Base-by-base conservation (phyloP, 208 protist species). In the Angomonas deanei region DNA sequence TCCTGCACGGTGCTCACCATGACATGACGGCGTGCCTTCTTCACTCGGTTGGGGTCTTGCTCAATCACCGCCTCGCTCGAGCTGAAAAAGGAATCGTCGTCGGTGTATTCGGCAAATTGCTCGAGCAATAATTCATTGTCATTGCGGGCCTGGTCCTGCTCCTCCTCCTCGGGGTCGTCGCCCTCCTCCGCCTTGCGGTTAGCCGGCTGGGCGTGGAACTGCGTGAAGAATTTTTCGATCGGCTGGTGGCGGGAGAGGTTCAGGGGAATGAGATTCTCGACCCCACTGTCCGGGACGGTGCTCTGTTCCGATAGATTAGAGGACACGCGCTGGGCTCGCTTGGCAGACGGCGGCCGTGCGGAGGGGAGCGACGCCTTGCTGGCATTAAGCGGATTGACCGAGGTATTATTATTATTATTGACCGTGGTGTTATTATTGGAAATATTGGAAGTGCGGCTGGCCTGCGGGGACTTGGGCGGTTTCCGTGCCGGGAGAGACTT, bases 21-120 rank as follows among this genome's bases (percentile, higher is more conserved):
- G 24, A 70, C 74, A 2, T 56, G 72, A 4, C 78, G 81, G 6
- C 81, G 67, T 2, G 73, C 49, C 32, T 74, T 73, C 60, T 70
- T 72, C 57, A 89, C 50, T 21, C 84, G 78, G 47, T 76, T 67
- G 53, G 80, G 74, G 46, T 91, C 78, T 27, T 75, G 65, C 52
- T 88, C 77, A 21, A 92, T 70, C 34, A 89, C 75, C n/a, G 67
- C 80, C 23, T 74, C 70, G 49, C 84, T 65, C 21, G 82, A 91
- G 26, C 84, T 90, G 67, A 92, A 93, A 65, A 92, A 92, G 36
- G 85, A 92, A 61, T 96, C 89, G 72, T 96, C 89, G 70, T 96
- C 78, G n/a, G 89, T 96, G 76, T 91, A 96, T 70, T 93, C 80
- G 55, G 84, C 86, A 52, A 95, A 88, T 53, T 88, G 80, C 74